Conservation (phyloP, 441 rosid genomes). For the Daphne laureola region DNA sequence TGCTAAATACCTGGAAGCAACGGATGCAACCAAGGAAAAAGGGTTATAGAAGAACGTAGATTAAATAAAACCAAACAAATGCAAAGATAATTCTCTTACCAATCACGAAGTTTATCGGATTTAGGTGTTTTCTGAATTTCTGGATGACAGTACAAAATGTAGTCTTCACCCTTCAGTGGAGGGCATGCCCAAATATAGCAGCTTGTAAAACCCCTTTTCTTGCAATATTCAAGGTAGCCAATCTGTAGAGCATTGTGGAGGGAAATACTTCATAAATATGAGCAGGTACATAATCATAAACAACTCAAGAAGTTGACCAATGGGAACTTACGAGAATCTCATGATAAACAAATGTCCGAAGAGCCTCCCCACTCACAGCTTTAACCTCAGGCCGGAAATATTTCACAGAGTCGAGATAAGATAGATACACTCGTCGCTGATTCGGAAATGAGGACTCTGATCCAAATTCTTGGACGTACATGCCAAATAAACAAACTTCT, state of each 20-base stretch:
- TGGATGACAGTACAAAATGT: slow-evolving; percentile 97
- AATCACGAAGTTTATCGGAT: slow-evolving; percentile 96
- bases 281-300: slow-evolving; percentile 5
- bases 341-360: slow-evolving; percentile 95
- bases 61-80: neutral
- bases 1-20: slow-evolving; percentile 67
- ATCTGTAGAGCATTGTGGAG: slow-evolving; percentile 38
- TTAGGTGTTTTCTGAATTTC: slow-evolving; percentile 99
- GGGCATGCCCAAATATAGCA: slow-evolving; percentile 99
- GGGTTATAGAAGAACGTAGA: slow-evolving; percentile 3
- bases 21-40: slow-evolving; percentile 10
- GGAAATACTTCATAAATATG: slow-evolving; percentile 9
- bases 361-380: slow-evolving; percentile 93
- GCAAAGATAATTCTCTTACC: slow-evolving; percentile 43
- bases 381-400: slow-evolving; percentile 96
- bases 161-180: slow-evolving; percentile 97
- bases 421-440: slow-evolving; percentile 93
- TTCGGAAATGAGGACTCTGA: slow-evolving; percentile 80
- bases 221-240: slow-evolving; percentile 99
- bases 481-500: slow-evolving; percentile 97
- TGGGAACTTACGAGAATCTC: slow-evolving; percentile 77
- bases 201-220: slow-evolving; percentile 97
- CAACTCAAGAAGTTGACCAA: slow-evolving; percentile 6
- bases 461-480: slow-evolving; percentile 99
- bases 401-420: slow-evolving; percentile 95